Percentiles rank a stretch among this genome's conserved stretches.
phyloP scores from a whole-genome alignment of 768 basidiomycete species.

The Panaeolus cyanescens region DNA sequence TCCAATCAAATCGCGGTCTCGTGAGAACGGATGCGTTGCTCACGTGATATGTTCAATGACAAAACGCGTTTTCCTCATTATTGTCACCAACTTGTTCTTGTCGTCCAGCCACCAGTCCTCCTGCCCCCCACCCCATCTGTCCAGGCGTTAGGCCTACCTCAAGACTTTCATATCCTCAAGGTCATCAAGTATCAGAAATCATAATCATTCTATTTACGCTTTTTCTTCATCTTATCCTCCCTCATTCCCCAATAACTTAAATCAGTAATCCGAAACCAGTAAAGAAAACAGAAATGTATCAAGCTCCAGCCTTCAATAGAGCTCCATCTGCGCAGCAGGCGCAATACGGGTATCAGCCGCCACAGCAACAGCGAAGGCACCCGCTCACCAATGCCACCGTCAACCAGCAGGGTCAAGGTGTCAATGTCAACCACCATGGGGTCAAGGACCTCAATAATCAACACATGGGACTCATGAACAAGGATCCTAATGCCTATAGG shows the following conservation, averaged over 20 bases:
- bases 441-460: constrained; percentile 1
- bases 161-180: constrained; percentile 39
- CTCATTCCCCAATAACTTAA: background rate
- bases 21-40: background rate
- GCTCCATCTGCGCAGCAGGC: constrained; percentile 28
- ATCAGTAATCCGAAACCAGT: background rate
- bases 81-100: constrained; percentile 22
- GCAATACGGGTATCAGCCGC: constrained; percentile 14
- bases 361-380: constrained; percentile 22
- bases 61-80: constrained; percentile 12
- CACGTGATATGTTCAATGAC: constrained; percentile 14
- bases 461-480: background rate
- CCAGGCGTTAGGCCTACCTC: constrained; percentile 50
- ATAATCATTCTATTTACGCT: background rate
- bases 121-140: constrained; percentile 7
- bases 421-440: constrained; percentile 18
- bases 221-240: background rate
- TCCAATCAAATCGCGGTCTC: background rate
- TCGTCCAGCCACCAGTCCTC: constrained; percentile 7
- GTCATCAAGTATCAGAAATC: background rate
- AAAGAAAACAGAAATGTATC: constrained; percentile 28
- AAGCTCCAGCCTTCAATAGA: constrained; percentile 31
- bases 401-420: constrained; percentile 19
- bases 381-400: constrained; percentile 43
- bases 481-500: background rate